Evolutionary conservation across 1,139 yeast species (phyloP).

Genomic region (Ogataea hybrid): DNA sequence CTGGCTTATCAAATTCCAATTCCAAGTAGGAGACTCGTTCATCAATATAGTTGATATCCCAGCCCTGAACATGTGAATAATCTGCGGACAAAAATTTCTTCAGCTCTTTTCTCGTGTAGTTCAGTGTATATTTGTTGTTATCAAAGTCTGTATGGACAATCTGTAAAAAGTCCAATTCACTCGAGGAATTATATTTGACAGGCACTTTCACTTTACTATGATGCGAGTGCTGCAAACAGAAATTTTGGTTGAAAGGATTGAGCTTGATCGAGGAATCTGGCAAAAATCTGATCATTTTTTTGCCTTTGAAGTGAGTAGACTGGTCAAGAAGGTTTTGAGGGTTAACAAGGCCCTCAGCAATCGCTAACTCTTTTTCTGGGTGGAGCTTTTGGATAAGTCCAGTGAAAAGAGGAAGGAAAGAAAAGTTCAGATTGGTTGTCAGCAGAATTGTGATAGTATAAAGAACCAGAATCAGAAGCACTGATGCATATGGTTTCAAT

Average conservation of each 20-base stretch:
- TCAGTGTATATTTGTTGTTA: constrained; percentile 45
- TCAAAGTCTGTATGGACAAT: constrained; percentile 61
- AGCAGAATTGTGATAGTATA: constrained; percentile 42
- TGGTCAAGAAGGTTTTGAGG: constrained; percentile 51
- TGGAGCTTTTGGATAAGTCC: constrained; percentile 44
- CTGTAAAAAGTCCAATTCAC: constrained; percentile 67
- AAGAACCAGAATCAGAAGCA: constrained; percentile 41
- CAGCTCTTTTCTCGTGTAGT: constrained; percentile 59
- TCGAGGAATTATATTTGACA: constrained; percentile 76
- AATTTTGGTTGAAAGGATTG: constrained; percentile 68
- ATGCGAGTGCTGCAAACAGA: constrained; percentile 53
- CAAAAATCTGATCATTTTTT: constrained; percentile 77
- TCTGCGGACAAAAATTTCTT: constrained; percentile 43
- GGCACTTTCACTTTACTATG: constrained; percentile 51
- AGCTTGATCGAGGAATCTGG: constrained; percentile 89
- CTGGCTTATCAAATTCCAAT: constrained; percentile 64
- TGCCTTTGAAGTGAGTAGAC: constrained; percentile 78
- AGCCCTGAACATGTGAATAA: constrained; percentile 34
- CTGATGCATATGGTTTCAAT: constrained; percentile 44
- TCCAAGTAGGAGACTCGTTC: constrained; percentile 47
- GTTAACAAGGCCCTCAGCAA: constrained; percentile 56
- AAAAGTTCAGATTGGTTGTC: constrained; percentile 40
- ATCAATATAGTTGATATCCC: constrained; percentile 36
- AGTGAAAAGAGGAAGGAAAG: constrained; percentile 37
- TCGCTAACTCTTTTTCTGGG: constrained; percentile 62